Evolutionary conservation across 75 land plant genomes (phyloP).

Genomic region (Azolla pinnata): DNA sequence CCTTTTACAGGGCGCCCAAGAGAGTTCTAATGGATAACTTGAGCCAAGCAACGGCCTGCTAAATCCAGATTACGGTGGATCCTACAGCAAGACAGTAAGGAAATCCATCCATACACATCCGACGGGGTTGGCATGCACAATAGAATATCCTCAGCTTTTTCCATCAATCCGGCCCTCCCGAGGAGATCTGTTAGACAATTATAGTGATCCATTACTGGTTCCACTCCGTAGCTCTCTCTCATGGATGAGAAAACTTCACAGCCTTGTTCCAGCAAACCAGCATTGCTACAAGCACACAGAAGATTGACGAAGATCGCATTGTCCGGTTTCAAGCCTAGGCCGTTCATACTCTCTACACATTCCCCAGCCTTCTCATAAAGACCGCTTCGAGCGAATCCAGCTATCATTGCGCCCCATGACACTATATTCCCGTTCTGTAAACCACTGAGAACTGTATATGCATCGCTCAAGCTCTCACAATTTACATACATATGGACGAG

Average conservation of each 20-base stretch:
- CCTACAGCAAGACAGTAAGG: too few relatives aligned
- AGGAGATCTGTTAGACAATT: conserved; percentile 40
- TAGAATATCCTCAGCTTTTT: conserved; percentile 26
- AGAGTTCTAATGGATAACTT: too few relatives aligned
- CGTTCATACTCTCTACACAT: too few relatives aligned
- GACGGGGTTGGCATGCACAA: too few relatives aligned
- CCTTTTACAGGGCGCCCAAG: too few relatives aligned
- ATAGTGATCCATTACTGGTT: conserved; percentile 31
- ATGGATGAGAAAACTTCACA: conserved; percentile 24
- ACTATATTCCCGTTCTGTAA: conserved; percentile 4
- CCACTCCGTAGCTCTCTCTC: conserved; percentile 15
- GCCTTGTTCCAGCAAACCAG: conserved; percentile 37
- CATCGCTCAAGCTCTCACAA: conserved; percentile 13
- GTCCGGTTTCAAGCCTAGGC: conserved; percentile 35
- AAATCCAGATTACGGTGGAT: too few relatives aligned
- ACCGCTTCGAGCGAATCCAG: conserved; percentile 16
- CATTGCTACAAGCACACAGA: conserved; percentile 41
- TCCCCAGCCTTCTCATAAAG: conserved; percentile 15
- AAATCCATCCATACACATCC: too few relatives aligned
- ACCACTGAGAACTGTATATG: conserved; percentile 9
- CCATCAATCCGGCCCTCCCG: conserved; percentile 29
- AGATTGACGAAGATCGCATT: conserved; percentile 28
- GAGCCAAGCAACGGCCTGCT: too few relatives aligned
- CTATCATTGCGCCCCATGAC: conserved; percentile 26
- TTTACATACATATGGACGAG: conserved; percentile 27